Base-by-base conservation (phyloP, 176 grass and related monocot genomes). In the Phoenix dactylifera region DNA sequence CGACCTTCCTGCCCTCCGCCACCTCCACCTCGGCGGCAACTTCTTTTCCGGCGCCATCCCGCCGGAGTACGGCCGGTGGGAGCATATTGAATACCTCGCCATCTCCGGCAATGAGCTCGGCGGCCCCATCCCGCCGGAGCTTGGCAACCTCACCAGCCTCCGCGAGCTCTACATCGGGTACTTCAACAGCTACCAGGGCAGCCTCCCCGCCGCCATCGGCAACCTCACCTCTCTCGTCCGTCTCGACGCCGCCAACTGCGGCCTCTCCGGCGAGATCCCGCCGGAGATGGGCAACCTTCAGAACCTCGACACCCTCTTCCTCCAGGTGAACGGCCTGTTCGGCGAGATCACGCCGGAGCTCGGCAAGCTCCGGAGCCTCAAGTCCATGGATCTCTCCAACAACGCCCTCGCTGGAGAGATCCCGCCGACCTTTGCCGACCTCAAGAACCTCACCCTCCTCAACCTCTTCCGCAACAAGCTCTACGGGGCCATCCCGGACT, bases 371-470 rank as follows among this genome's bases (percentile, higher is more conserved):
- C 32, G 53, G 16, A 66, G 58, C 67, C 90, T 95, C 2, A 76
- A 77, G 22, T 77, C 82, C 4, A 49, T 95, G 52, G 83, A 90
- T 64, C 10, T 95, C 29, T 89, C 90, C 0, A 72, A 78, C 59
- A 95, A 95, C 60, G 80, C 30, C 16, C 75, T 95, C 71, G 39
- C 71, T 44, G 90, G 90, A 15, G 87, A 90, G 78, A 87, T 95
- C 63, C 90, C 90, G 51, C 19, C 59, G n/a, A 95, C 66, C 74
- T 84, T 95, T 63, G 62, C 79, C 44, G 66, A 83, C 54, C 90
- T 95, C 68, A 81, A 83, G 62, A 95, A 90, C 67, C 74, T 95
- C 65, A 79, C 83, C 1, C 72, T 82, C 50, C 83, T 95, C 24
- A 7, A 24, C 59, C 62, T 80, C 2, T 58, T 67, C 50, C 19